A percentile compares a stretch with the other conserved stretches of the same genome.
These are phyloP conservation scores for Rhizoctonia solani DNA, from an alignment of 1,284 basidiomycete genomes.

Conservation along the genomic window DNA sequence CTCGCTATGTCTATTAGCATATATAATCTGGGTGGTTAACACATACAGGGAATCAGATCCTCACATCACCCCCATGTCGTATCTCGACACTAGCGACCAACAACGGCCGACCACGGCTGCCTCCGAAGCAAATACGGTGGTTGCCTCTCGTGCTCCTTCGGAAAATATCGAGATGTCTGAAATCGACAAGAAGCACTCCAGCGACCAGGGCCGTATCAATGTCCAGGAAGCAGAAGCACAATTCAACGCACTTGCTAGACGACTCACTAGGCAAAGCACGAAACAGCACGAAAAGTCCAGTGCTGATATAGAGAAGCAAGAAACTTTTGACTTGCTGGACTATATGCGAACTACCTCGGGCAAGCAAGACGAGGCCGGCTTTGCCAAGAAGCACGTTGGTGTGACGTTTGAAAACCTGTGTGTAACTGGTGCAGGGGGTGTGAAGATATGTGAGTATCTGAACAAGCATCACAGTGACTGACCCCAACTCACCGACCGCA, in stretches of 20 bases:
- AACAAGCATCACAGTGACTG: background rate
- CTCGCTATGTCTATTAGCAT: no score
- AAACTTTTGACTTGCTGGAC: slow-evolving; percentile 30
- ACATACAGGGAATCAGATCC: no score
- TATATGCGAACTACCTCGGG: slow-evolving; percentile 29
- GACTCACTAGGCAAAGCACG: slow-evolving; percentile 31
- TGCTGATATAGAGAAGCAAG: slow-evolving; percentile 25
- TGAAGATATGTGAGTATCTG: slow-evolving; percentile 56
- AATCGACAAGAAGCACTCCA: background rate
- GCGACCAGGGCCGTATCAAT: background rate
- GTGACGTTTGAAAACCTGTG: slow-evolving; percentile 77
- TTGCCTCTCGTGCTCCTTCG: slow-evolving; percentile 1
- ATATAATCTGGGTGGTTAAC: no score
- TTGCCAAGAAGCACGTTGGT: slow-evolving; percentile 82
- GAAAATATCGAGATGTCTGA: slow-evolving; percentile 12
- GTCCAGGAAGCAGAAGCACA: slow-evolving; percentile 16
- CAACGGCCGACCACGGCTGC: slow-evolving; percentile 1
- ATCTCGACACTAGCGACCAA: background rate
- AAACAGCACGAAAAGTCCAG: background rate
- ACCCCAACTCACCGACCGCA: slow-evolving; percentile 41
- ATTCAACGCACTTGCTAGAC: slow-evolving; percentile 27
- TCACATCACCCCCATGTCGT: background rate
- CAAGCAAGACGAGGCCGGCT: slow-evolving; percentile 63
- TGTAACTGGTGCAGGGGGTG: slow-evolving; percentile 49
- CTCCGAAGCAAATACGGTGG: background rate